These are phyloP conservation scores for Penicillium nordicum DNA, from an alignment of 2,329 filamentous ascomycete genomes.

Conservation along the genomic window DNA sequence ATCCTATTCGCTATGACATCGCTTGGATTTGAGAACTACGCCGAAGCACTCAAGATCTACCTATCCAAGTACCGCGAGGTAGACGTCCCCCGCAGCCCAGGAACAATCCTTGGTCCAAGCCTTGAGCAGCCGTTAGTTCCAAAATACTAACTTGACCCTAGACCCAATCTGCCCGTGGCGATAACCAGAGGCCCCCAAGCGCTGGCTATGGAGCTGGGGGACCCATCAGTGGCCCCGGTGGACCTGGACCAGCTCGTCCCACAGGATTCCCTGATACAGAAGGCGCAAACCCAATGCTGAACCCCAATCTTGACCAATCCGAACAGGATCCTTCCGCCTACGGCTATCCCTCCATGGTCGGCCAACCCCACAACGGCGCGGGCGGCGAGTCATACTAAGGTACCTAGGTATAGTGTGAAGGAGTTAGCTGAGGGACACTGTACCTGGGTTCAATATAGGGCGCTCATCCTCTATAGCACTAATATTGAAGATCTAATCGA, in stretches of 20 bases:
- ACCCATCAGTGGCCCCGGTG: constrained; percentile 31
- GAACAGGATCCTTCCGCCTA: constrained; percentile 46
- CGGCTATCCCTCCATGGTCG: constrained; percentile 47
- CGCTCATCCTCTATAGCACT: background rate
- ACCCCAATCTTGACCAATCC: constrained; percentile 42
- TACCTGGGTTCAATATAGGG: background rate
- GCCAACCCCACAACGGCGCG: constrained; percentile 47
- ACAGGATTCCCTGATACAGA: constrained; percentile 41
- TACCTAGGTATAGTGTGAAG: constrained; percentile 30
- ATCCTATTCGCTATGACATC: constrained; percentile 99
- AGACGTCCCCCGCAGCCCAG: constrained; percentile 44
- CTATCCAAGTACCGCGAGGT: constrained; percentile 97
- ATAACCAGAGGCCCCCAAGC: constrained; percentile 57
- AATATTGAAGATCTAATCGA: background rate
- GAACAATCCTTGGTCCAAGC: background rate
- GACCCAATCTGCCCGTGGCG: constrained; percentile 74
- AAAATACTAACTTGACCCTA: constrained; percentile 50
- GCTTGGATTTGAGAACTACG: constrained; percentile 97
- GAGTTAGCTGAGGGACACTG: background rate
- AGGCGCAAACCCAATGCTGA: constrained; percentile 45
- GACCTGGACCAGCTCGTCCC: constrained; percentile 28
- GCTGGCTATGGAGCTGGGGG: constrained; percentile 45
- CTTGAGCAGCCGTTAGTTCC: background rate
- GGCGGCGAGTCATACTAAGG: constrained; percentile 44
- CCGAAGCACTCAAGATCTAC: constrained; percentile 96